Evolutionary conservation across 2,329 filamentous ascomycete species (phyloP), one percentile per base, ranked within the genome.

Genomic region (Akanthomyces lecanii): DNA sequence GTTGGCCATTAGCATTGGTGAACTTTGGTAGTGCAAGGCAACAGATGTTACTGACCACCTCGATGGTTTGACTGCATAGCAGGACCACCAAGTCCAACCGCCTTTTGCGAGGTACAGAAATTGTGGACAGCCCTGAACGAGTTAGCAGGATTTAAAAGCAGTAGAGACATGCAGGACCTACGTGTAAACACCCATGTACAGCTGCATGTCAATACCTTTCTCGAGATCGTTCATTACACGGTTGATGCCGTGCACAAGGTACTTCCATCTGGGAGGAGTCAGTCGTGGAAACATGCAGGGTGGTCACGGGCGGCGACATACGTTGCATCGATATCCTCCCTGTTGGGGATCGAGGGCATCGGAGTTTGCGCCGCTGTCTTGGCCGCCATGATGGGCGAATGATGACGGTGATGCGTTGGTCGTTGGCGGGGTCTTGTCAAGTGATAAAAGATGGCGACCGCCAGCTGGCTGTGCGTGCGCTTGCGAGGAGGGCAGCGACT

Each of bases 141-240:
- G 71, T 85, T 68, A 85, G 78, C 48, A 60, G 60, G 4, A 33
- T 23, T 58, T 25, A 33, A 42, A 48, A 28, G 23, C 40, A 50
- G 47, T 44, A 50, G 14, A 5, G 5, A 44, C 3, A n/a, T 11
- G 50, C 23, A 25, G 62, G 61, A 69, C 70, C 59, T 74, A 92
- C 89, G 94, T 97, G 78, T 98, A 98, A 65, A 97, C 87, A 63
- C 91, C 92, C 94, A 98, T 97, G 78, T 98, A 98, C 82, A 91
- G 94, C 70, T 89, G 86, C 88, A 98, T 92, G 72, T 97, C 93
- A 78, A 99, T 90, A 65, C 95, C 95, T 68, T 92, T 89, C 71
- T 94, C 90, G 33, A 98, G 83, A 72, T 96, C 90, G 69, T 87
- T 86, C 94, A 99, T 98, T 72, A 99, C 96, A 74, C 89, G 91